Evolutionary conservation across 2,329 filamentous ascomycete species (phyloP).

Genomic region (Fusarium brevicatenulatum): DNA sequence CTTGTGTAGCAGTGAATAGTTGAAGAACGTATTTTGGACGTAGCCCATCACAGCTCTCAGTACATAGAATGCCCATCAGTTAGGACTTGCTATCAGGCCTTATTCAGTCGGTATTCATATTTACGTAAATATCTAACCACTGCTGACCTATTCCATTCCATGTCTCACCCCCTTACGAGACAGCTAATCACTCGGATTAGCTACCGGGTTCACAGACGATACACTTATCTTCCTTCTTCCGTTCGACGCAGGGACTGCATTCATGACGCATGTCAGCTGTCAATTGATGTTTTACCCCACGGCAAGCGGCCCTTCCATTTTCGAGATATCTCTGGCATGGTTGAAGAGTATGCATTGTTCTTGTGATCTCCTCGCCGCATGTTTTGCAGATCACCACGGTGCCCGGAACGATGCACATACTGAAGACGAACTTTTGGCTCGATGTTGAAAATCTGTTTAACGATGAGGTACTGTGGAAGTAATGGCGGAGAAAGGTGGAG

Average conservation of each 20-base stretch:
- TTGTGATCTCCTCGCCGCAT: background rate
- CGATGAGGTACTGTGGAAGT: no score
- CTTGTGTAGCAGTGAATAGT: background rate
- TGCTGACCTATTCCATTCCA: background rate
- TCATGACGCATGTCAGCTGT: background rate
- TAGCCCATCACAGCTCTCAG: background rate
- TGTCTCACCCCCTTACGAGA: rapidly evolving
- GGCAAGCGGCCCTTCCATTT: rapidly evolving
- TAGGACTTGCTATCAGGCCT: rapidly evolving
- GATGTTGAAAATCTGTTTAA: background rate
- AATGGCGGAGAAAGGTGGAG: rapidly evolving
- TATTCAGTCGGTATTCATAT: background rate
- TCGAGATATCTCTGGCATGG: background rate
- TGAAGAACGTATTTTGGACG: rapidly evolving
- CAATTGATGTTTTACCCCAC: background rate
- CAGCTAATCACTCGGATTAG: background rate
- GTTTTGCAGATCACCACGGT: background rate
- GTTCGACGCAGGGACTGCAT: rapidly evolving
- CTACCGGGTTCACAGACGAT: background rate
- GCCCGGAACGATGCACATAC: background rate
- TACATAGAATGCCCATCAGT: rapidly evolving
- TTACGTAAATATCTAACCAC: background rate
- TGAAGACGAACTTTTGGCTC: rapidly evolving
- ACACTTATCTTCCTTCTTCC: background rate
- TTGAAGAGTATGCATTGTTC: background rate